Evolutionary conservation across 495 filamentous ascomycete genomes (phyloP).

Genomic region (Barbatosphaeria neglecta): DNA sequence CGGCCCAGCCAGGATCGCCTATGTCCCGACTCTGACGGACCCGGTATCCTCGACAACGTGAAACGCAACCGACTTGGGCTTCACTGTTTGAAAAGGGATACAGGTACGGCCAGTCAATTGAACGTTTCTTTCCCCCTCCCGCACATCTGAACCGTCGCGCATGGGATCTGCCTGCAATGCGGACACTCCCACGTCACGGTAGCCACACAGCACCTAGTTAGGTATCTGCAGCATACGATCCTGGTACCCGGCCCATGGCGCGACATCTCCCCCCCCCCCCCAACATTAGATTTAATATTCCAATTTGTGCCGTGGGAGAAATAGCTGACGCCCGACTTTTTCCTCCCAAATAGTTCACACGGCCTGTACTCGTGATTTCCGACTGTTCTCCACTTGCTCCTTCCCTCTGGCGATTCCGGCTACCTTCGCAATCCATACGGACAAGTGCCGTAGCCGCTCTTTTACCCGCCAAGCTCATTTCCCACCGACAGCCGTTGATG

Average conservation of each 20-base stretch:
- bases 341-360: not conserved
- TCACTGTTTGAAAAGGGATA: not conserved
- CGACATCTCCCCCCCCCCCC: not conserved
- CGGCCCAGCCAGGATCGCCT: slow-evolving; percentile 6
- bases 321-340: not conserved
- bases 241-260: not conserved
- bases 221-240: not conserved
- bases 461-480: not conserved
- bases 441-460: not conserved
- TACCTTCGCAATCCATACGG: not conserved
- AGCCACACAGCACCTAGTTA: not conserved
- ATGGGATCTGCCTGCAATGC: not conserved
- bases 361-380: not conserved
- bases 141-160: not conserved
- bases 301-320: not conserved
- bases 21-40: not conserved
- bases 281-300: not conserved
- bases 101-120: not conserved
- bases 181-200: not conserved
- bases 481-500: not conserved
- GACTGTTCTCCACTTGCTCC: not conserved
- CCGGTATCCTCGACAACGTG: slow-evolving; percentile 6
- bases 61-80: slow-evolving; percentile 17
- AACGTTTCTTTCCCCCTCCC: not conserved
- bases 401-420: not conserved